Conservation (phyloP, 1,284 basidiomycete genomes). For the Melampsora larici-populina region DNA sequence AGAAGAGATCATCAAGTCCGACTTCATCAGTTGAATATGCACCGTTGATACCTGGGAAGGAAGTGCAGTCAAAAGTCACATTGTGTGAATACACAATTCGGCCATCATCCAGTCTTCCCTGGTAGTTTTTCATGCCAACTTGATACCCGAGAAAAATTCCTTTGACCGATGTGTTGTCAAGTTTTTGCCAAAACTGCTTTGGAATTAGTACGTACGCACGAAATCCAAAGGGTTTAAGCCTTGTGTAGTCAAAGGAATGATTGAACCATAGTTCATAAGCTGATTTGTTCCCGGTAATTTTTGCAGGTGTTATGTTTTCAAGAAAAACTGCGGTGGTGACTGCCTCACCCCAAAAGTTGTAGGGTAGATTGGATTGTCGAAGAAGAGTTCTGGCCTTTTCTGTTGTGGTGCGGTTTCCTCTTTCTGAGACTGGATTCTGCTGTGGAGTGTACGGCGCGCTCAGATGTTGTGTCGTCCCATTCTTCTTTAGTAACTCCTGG, state of each 20-base stretch:
- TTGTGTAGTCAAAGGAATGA: neutral
- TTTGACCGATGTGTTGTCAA: neutral
- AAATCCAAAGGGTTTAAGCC: slow-evolving; percentile 14
- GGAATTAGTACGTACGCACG: too few species aligned
- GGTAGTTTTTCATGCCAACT: slow-evolving; percentile 10
- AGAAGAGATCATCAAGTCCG: too few species aligned
- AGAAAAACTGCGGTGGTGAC: neutral
- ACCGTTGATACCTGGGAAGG: too few species aligned
- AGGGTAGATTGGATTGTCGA: neutral
- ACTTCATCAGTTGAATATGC: too few species aligned
- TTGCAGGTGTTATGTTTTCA: slow-evolving; percentile 15
- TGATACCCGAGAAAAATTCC: slow-evolving; percentile 14
- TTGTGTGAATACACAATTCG: neutral
- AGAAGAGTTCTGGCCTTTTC: neutral
- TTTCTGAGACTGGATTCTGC: too few species aligned
- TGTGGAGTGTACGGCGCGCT: too few species aligned
- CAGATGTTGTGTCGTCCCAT: too few species aligned
- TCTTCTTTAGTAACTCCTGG: too few species aligned
- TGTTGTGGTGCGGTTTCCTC: neutral
- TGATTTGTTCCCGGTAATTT: neutral
- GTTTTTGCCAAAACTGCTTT: neutral
- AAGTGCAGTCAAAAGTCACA: too few species aligned
- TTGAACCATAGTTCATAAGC: neutral
- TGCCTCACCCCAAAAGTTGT: neutral
- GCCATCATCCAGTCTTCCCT: neutral